A percentile compares a stretch with the other conserved stretches of the same genome.
Conservation (phyloP, 192 early-diverging fungal species). For the Coemansia sp. region DNA sequence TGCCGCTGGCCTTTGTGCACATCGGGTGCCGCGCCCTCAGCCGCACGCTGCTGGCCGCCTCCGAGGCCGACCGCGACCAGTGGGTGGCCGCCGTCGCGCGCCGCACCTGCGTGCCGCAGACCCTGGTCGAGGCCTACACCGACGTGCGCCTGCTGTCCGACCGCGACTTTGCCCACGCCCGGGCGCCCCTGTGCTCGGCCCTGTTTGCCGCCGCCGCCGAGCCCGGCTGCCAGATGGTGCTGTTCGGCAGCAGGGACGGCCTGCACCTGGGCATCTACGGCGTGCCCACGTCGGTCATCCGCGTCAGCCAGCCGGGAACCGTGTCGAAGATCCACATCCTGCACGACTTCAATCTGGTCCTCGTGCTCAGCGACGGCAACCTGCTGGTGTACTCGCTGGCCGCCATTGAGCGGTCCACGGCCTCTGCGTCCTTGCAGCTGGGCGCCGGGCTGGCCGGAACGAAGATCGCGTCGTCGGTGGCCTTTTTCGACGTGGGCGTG, state of each 20-base stretch:
- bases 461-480: slow-evolving; percentile 42
- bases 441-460: slow-evolving; percentile 24
- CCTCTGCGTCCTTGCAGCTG: background rate
- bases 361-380: slow-evolving; percentile 39
- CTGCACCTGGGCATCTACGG: slow-evolving; percentile 50
- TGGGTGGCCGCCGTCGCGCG: slow-evolving; percentile 29
- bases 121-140: slow-evolving; percentile 50
- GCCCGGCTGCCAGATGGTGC: slow-evolving; percentile 48
- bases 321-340: slow-evolving; percentile 46
- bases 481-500: slow-evolving; percentile 46
- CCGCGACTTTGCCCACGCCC: slow-evolving; percentile 35
- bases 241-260: slow-evolving; percentile 47
- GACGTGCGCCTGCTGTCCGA: slow-evolving; percentile 44
- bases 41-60: slow-evolving; percentile 30
- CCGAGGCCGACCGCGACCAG: slow-evolving; percentile 25
- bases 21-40: slow-evolving; percentile 43
- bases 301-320: slow-evolving; percentile 17
- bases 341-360: slow-evolving; percentile 31
- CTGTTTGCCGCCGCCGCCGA: slow-evolving; percentile 30
- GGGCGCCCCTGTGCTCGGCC: slow-evolving; percentile 45
- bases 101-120: slow-evolving; percentile 43
- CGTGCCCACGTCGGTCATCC: slow-evolving; percentile 47
- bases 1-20: slow-evolving; percentile 40
- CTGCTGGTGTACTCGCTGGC: slow-evolving; percentile 42
- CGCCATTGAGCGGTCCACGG: slow-evolving; percentile 36